Percentiles rank a stretch among this genome's conserved stretches.
phyloP scores from a whole-genome alignment of 805 yeast genomes.

The Scheffersomyces stipitis region DNA sequence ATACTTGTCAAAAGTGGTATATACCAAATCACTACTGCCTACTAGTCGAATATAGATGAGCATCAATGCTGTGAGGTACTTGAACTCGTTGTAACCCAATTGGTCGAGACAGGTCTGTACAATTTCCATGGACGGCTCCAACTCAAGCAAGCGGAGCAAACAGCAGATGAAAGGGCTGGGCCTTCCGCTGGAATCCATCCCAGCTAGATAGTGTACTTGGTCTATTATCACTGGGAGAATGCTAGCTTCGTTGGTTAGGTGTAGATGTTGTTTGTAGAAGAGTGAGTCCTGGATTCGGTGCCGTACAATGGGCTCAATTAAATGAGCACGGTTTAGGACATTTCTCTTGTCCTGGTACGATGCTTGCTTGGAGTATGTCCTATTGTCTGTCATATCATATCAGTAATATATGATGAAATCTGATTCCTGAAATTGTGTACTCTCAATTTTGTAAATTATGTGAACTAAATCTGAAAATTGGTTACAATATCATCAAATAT shows the following conservation, averaged over 20 bases:
- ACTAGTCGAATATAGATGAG: constrained; percentile 63
- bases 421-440: too few relatives aligned
- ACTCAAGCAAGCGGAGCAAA: constrained; percentile 70
- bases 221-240: constrained; percentile 32
- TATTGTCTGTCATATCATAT: background rate
- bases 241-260: constrained; percentile 41
- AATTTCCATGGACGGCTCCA: constrained; percentile 65
- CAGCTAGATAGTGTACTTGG: constrained; percentile 52
- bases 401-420: too few relatives aligned
- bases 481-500: too few relatives aligned
- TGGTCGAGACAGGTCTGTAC: constrained; percentile 56
- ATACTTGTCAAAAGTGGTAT: constrained; percentile 52
- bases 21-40: constrained; percentile 39
- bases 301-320: constrained; percentile 43
- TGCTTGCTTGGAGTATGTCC: constrained; percentile 12
- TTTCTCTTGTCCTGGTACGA: constrained; percentile 28
- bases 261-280: constrained; percentile 42
- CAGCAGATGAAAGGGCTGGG: constrained; percentile 79
- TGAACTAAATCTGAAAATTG: too few relatives aligned
- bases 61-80: constrained; percentile 69
- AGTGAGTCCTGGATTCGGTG: constrained; percentile 43
- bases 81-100: constrained; percentile 55
- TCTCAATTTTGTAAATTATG: too few relatives aligned
- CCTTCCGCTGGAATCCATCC: constrained; percentile 51
- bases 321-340: constrained; percentile 28